These are phyloP conservation scores for Globisporangium canariense DNA, from an alignment of 352 stramenopile species.

Conservation along the genomic window DNA sequence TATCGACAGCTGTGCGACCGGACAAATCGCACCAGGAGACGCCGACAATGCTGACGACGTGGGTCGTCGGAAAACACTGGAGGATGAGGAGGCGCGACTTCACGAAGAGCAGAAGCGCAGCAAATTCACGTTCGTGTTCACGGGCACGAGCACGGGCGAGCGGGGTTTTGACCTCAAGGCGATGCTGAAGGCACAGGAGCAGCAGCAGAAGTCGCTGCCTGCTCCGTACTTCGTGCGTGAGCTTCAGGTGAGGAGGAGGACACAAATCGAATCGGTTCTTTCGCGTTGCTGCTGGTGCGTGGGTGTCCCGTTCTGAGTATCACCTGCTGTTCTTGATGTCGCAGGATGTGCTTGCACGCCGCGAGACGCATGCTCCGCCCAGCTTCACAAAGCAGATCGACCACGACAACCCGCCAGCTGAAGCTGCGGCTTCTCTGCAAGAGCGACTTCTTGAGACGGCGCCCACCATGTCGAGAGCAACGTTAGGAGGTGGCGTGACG, in stretches of 20 bases:
- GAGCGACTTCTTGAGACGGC: not conserved
- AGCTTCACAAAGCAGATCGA: slow-evolving; percentile 42
- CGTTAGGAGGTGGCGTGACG: not conserved
- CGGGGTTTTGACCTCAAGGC: slow-evolving; percentile 55
- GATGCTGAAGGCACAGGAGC: slow-evolving; percentile 36
- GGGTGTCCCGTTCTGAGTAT: not conserved
- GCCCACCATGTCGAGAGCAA: not conserved
- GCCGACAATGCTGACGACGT: not conserved
- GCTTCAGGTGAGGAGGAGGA: slow-evolving; percentile 21
- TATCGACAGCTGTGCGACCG: not conserved
- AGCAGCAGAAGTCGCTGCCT: slow-evolving; percentile 12
- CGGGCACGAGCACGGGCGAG: slow-evolving; percentile 69
- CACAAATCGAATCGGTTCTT: not conserved
- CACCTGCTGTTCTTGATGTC: not conserved
- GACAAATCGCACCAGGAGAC: slow-evolving; percentile 6
- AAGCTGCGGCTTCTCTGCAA: not conserved
- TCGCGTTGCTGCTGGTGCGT: not conserved
- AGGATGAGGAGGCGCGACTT: not conserved
- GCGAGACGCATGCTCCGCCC: slow-evolving; percentile 26
- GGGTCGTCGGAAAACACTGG: not conserved
- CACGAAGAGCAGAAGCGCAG: not conserved
- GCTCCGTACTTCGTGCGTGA: slow-evolving; percentile 45
- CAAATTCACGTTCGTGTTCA: slow-evolving; percentile 52
- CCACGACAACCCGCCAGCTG: slow-evolving; percentile 19
- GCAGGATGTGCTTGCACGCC: slow-evolving; percentile 46